A percentile compares a stretch with the other conserved stretches of the same genome.
These are phyloP conservation scores for Penicillium roqueforti DNA, from an alignment of 495 filamentous ascomycete species.

Conservation along the genomic window DNA sequence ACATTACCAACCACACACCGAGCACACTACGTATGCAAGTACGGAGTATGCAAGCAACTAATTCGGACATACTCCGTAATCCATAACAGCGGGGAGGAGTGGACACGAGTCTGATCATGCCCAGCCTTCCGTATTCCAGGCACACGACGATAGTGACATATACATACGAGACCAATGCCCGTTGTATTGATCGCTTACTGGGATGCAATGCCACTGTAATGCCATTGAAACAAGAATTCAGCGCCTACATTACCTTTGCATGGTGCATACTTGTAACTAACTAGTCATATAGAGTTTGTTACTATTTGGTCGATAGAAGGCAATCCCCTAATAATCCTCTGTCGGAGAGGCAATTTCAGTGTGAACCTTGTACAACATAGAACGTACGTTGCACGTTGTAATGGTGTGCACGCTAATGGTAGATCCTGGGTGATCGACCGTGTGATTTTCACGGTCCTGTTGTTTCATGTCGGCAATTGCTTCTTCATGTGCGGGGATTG, in stretches of 20 bases:
- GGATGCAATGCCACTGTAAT: neutral
- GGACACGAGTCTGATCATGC: neutral
- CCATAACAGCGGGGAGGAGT: neutral
- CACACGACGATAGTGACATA: neutral
- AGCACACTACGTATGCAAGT: neutral
- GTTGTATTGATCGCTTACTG: neutral
- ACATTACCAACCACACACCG: neutral
- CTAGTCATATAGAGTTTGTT: constrained; percentile 1
- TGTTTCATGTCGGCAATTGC: constrained; percentile 17
- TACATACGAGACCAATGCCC: constrained; percentile 1
- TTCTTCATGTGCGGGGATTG: constrained; percentile 13
- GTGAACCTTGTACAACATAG: neutral
- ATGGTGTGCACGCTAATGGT: constrained; percentile 17
- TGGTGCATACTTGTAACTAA: neutral
- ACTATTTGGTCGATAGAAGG: neutral
- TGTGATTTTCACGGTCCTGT: neutral
- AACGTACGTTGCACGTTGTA: neutral
- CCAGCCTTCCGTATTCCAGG: neutral
- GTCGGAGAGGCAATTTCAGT: neutral
- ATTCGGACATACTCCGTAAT: neutral
- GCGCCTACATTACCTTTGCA: neutral
- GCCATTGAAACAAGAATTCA: neutral
- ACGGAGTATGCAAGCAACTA: neutral
- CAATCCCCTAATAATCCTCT: neutral
- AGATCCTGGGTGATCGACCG: constrained; percentile 25